Evolutionary conservation across 805 yeast species (phyloP), one percentile per base, ranked within the genome.

Genomic region (Kurtzmaniella fragi): DNA sequence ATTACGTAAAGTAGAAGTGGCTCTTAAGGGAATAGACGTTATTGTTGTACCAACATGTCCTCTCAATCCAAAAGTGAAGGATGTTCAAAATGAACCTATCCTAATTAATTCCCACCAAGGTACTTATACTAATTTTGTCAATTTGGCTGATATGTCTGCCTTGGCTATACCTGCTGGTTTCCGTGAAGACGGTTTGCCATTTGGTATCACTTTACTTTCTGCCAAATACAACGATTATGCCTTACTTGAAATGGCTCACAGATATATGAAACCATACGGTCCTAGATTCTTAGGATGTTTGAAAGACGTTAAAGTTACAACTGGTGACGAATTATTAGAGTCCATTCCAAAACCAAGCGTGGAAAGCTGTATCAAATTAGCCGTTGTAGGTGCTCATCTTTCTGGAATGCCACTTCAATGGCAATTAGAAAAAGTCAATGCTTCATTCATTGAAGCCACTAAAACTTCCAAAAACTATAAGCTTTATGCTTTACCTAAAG

Each of bases 81-180:
- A 84, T 42, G 78, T 91, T 17, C 77, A 69, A 43, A 64, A 70
- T 6, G 96, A 90, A 57, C 98, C 98, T 3, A 70, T 93, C 25
- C 60, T 70, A 34, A 78, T 89, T 52, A 91, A 91, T 70, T 86
- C 97, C 5, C 72, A 73, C 54, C 99, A 93, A 67, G 99, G 99
- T 26, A 89, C 96, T n/a, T 91, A 95, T 82, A 91, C 98, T 25
- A 91, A 91, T 65, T 93, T 93, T 59, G 96, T 87, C 52, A 91
- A 93, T 60, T 74, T 91, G 57, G 95, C 96, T 3, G 98, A 91
- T 56, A 63, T 90, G 69, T 82, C 95, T 28, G 98, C 96, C 1
- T 70, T 91, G 51, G 88, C 98, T 0, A 73, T 91, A 40, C 98
- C 99, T 17, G 84, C 82, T 17, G 96, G 95, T 2, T 91, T 88